Evolutionary conservation across 257 asterid species (phyloP), one percentile per base, ranked within the genome.

Genomic region (Gardenia jasminoides): DNA sequence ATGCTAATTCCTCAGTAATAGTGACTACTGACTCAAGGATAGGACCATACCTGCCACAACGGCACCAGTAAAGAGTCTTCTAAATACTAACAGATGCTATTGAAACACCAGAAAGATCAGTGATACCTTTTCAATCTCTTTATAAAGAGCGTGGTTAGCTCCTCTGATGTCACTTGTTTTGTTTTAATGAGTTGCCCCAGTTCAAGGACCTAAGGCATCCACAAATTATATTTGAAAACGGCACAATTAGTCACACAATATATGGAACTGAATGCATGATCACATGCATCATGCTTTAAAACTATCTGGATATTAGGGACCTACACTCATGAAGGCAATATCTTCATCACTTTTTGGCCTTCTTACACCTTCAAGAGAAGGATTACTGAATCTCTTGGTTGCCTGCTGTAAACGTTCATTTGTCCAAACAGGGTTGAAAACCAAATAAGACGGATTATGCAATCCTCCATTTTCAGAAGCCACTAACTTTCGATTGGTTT

Each of bases 1-100:
- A 88, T 28, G 99, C 99, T 80, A 95, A 83, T 80, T 95, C 99
- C 87, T 95, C 98, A 10, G 99, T 95, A 69, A 92, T 79, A 28
- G 97, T 91, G 74, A 95, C 81, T 30, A 95, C 97, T 58, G 97
- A 89, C 83, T 93, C 97, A 17, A 95, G 97, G 61, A 92, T 79
- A 31, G 93, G 99, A 62, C 94, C 90, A 48, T 88, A 95, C 88
- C 99, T 95, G 80, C 31, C 46, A 48, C 13, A 19, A 48, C 54
- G 20, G 72, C 79, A 44, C 22, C 67, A 75, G 58, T 66, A 26
- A 26, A 13, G 20, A 75, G 56, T 39, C 13, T 58, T 43, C 1
- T 24, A 19, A 30, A 33, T 19, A 59, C n/a, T 69, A 78, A 15
- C 19, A 39, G 36, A 75, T 24, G 50, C 61, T 7, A 22, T 61